Base-by-base conservation (phyloP, 495 filamentous ascomycete genomes). In the Penicillium dipodomyicola region DNA sequence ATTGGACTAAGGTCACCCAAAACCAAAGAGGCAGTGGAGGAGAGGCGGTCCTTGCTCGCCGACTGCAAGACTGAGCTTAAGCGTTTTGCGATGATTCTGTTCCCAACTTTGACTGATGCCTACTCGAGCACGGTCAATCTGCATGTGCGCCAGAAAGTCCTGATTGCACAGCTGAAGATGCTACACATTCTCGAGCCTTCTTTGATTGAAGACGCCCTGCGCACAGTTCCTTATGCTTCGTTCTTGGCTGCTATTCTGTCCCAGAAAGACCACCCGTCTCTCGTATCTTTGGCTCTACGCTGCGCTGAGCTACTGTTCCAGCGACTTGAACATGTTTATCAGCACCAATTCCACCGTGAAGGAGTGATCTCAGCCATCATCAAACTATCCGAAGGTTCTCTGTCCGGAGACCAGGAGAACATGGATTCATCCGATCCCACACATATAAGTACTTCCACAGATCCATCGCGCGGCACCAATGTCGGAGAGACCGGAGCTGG, bases 101-200 rank as follows among this genome's bases (percentile, higher is more conserved):
- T 99, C 57, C 95, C 95, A 5, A 99, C 95, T 15, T 77, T 99
- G 37, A 97, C 95, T 17, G 92, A 99, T 65, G 95, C 92, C 3
- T 99, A 94, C 66, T 96, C 94, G 3, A 97, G 94, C 72, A 99
- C 95, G 4, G 93, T 99, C 54, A 99, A 99, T 67, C 77, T 97
- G n/a, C 88, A 80, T 48, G 95, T 99, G 15, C 90, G 95, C n/a
- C 91, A 97, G 64, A 97, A 95, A 75, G 95, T 97, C 17, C 80
- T 99, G 41, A 88, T 85, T 30, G 94, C 95, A 19, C 95, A 99
- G 61, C 77, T 97, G 30, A 97, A 97, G 75, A 97, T 99, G 92
- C 82, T 99, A 12, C 96, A 92, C n/a, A 96, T 96, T 60, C 66
- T 97, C 19, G 92, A 97, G 63, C 80, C 82, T 11, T 79, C 81